Base-by-base conservation (phyloP, 257 asterid species). In the Solanum infundibuliforme region DNA sequence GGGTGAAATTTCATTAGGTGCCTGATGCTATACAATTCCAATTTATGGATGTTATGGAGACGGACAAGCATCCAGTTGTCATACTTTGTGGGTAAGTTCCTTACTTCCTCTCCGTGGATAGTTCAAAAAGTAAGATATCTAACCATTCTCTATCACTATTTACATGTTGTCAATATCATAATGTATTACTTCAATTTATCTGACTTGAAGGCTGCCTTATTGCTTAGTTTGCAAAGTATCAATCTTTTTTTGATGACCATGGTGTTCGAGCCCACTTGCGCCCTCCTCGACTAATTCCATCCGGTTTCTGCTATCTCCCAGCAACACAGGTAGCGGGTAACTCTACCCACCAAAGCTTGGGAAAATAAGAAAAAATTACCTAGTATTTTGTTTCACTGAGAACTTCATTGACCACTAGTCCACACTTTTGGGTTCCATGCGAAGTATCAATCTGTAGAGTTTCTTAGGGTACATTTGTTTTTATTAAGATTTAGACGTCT, bases 61-160 rank as follows among this genome's bases (percentile, higher is more conserved):
- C 91, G 82, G 99, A 93, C 90, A 91, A 95, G 87, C 99, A 97
- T 93, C 99, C 99, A 29, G 95, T 97, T 91, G 92, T 93, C 87
- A 83, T 92, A 76, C 98, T 97, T 72, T 95, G 93, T 88, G 91
- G 98, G 99, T 95, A 92, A 88, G 76, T 87, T 88, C 72, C 41
- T 18, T 74, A 21, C 48, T 27, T 31, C 11, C 83, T 38, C 76
- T 66, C 41, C 8, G 9, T 83, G 35, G 35, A 76, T 82, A 81
- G 86, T 72, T 72, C 79, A 39, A 65, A 72, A 87, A 41, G 65
- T 68, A 27, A 27, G 25, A 72, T 71, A 46, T 86, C 16, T 39
- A 86, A 18, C 77, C 87, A 36, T 86, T 14, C 36, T 77, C n/a
- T 13, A 77, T 41, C 65, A 43, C 84, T 41, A 79, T 43, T 79